Conservation (phyloP, 768 basidiomycete genomes). For the Candolleomyces efflorescens region DNA sequence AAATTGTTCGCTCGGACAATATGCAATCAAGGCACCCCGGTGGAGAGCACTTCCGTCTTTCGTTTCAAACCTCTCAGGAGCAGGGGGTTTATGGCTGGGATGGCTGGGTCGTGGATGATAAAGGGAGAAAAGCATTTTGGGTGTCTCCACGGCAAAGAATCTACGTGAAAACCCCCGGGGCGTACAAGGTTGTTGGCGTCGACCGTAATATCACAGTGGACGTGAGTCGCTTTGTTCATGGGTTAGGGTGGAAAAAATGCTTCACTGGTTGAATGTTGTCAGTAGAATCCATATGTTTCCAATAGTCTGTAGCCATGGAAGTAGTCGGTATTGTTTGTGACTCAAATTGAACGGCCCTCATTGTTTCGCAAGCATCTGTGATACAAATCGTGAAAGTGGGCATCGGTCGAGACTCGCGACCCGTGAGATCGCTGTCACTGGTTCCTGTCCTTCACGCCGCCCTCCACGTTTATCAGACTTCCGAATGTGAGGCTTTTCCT, state of each 20-base stretch:
- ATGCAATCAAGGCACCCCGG: not conserved
- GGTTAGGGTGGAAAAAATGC: not conserved
- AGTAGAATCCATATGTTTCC: not conserved
- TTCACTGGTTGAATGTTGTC: not conserved
- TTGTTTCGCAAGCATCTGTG: no score
- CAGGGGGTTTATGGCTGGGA: not conserved
- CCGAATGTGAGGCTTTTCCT: no score
- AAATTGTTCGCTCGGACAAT: not conserved
- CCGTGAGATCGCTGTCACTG: no score
- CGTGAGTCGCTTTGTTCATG: not conserved
- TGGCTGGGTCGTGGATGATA: not conserved
- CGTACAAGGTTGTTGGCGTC: not conserved
- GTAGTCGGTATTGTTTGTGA: no score
- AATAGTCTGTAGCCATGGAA: not conserved
- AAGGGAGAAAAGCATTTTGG: not conserved
- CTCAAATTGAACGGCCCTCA: no score
- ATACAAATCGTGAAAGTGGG: no score
- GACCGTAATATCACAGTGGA: not conserved
- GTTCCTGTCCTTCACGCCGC: no score
- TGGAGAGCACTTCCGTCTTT: not conserved
- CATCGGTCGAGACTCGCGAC: no score
- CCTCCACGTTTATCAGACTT: no score
- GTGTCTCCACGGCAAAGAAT: not conserved
- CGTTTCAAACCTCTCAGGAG: not conserved
- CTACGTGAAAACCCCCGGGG: not conserved